Evolutionary conservation across 176 grass and related monocot species (phyloP).

Genomic region (Bonia amplexicaulis): DNA sequence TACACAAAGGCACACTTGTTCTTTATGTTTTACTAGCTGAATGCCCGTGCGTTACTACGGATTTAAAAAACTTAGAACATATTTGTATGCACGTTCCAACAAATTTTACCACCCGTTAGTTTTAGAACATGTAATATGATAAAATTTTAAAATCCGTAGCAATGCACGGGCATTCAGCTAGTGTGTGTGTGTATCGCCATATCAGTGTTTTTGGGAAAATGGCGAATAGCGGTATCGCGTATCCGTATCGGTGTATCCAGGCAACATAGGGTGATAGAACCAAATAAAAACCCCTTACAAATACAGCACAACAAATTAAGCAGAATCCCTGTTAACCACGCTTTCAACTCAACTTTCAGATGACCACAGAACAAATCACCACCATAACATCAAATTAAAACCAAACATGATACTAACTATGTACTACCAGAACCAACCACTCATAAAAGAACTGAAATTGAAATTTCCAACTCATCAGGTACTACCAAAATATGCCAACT

Average conservation of each 20-base stretch:
- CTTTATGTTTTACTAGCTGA: neutral
- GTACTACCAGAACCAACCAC: neutral
- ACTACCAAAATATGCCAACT: neutral
- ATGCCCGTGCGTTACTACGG: too few relatives aligned
- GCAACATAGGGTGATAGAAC: neutral
- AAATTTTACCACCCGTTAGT: too few relatives aligned
- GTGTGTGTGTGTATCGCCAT: too few relatives aligned
- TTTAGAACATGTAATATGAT: too few relatives aligned
- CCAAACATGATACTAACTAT: neutral
- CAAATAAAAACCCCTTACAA: neutral
- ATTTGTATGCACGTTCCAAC: too few relatives aligned
- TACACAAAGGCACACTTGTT: constrained; percentile 31
- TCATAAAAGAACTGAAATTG: neutral
- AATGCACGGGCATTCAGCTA: too few relatives aligned
- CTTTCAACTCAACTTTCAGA: neutral
- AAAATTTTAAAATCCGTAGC: too few relatives aligned
- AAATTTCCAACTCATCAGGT: neutral
- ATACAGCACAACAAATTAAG: neutral
- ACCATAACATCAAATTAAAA: neutral
- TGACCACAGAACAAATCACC: neutral
- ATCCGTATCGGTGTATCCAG: too few relatives aligned
- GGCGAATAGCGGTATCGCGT: too few relatives aligned
- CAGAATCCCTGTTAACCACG: neutral
- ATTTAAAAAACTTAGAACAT: too few relatives aligned
- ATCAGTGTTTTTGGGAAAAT: too few relatives aligned